phyloP scores from a whole-genome alignment of 495 filamentous ascomycete species.

The Daldinia childiae region DNA sequence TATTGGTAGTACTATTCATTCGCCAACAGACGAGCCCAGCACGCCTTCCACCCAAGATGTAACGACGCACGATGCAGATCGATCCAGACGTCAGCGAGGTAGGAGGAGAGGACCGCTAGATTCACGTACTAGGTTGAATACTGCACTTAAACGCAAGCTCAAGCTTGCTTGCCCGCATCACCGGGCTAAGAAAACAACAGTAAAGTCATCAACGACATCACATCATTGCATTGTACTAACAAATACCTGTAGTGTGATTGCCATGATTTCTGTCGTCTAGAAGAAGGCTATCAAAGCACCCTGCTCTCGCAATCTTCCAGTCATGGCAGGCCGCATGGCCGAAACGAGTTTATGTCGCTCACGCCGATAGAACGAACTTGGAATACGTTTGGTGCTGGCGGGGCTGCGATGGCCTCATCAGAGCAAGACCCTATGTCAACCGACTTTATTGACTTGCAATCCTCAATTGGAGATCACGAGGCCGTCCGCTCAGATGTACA shows the following conservation, averaged over 20 bases:
- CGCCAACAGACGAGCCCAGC: conserved; percentile 31
- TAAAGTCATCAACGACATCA: conserved; percentile 19
- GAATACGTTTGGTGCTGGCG: conserved; percentile 42
- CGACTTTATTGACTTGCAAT: conserved; percentile 19
- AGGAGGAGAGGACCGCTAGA: conserved; percentile 43
- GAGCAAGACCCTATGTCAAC: conserved; percentile 21
- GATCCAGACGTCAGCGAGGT: conserved; percentile 34
- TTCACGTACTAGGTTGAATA: conserved; percentile 33
- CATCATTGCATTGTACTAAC: conserved; percentile 22
- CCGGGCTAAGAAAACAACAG: conserved; percentile 40
- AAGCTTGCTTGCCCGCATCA: conserved; percentile 41
- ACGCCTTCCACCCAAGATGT: conserved; percentile 21
- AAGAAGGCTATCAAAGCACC: conserved; percentile 26
- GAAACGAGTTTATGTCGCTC: neutral
- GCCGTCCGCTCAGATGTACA: conserved; percentile 25
- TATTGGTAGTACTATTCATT: conserved; percentile 38
- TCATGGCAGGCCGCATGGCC: conserved; percentile 20
- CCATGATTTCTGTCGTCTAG: conserved; percentile 42
- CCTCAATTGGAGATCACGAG: conserved; percentile 8
- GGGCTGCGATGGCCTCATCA: conserved; percentile 23
- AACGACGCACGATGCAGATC: conserved; percentile 17
- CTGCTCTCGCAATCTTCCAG: conserved; percentile 4
- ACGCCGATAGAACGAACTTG: conserved; percentile 20
- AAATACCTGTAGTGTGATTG: conserved; percentile 39
- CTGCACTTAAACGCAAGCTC: conserved; percentile 43